Conservation (phyloP, 371 early-diverging fungal genomes). For the Zancudomyces culisetae region DNA sequence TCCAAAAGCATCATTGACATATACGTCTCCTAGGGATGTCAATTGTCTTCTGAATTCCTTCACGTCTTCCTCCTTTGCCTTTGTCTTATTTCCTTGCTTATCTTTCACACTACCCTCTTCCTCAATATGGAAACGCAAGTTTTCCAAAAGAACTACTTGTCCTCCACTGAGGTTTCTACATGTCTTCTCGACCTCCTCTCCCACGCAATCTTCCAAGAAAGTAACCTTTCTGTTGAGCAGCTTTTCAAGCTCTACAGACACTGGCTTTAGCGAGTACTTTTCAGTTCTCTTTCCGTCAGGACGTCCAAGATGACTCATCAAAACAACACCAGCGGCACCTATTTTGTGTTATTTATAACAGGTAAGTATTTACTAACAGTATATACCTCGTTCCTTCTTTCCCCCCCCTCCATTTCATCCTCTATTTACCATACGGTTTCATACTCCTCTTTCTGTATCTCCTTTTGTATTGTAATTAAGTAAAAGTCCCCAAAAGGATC, state of each 20-base stretch:
- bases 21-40: slow-evolving; percentile 86
- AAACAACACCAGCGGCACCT: slow-evolving; percentile 74
- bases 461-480: slow-evolving; percentile 39
- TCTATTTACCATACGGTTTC: no score
- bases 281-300: slow-evolving; percentile 79
- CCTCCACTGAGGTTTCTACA: slow-evolving; percentile 58
- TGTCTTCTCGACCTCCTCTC: slow-evolving; percentile 63
- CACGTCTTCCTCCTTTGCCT: slow-evolving; percentile 68
- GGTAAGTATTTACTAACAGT: no score
- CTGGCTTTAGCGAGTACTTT: slow-evolving; percentile 86
- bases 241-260: slow-evolving; percentile 65
- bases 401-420: background rate
- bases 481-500: no score
- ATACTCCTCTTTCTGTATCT: no score
- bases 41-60: slow-evolving; percentile 77
- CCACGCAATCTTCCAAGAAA: slow-evolving; percentile 89
- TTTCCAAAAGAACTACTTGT: slow-evolving; percentile 89
- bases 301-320: slow-evolving; percentile 97
- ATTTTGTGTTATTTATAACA: no score
- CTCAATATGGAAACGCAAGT: slow-evolving; percentile 95
- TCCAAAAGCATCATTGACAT: slow-evolving; percentile 98
- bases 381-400: background rate
- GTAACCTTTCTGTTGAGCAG: slow-evolving; percentile 70
- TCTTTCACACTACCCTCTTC: slow-evolving; percentile 94
- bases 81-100: slow-evolving; percentile 71